phyloP scores from a whole-genome alignment of 2,329 filamentous ascomycete species.

The Claviceps paspali region DNA sequence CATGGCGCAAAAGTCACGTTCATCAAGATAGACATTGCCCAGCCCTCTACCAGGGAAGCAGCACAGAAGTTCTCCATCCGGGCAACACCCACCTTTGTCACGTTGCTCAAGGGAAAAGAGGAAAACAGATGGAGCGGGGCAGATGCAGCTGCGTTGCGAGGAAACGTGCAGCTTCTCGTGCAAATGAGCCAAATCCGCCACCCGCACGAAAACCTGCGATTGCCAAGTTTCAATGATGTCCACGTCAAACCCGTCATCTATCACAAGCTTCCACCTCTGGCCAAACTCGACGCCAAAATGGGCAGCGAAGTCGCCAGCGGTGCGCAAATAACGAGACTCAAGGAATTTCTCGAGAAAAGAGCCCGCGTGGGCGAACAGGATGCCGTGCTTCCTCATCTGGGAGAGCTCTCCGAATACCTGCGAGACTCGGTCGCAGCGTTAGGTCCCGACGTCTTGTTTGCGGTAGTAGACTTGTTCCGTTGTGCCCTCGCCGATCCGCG shows the following conservation, averaged over 20 bases:
- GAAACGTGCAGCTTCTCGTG: conserved; percentile 58
- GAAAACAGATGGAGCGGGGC: conserved; percentile 71
- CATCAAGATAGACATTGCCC: conserved; percentile 69
- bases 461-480: conserved; percentile 72
- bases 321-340: conserved; percentile 46
- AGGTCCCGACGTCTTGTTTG: conserved; percentile 54
- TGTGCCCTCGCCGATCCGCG: conserved; percentile 63
- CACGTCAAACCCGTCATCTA: conserved; percentile 56
- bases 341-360: conserved; percentile 54
- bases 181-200: conserved; percentile 58
- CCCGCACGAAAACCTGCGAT: conserved; percentile 53
- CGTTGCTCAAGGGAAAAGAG: conserved; percentile 61
- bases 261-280: conserved; percentile 63
- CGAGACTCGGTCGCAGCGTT: conserved; percentile 38
- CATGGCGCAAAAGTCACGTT: conserved; percentile 51
- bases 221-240: conserved; percentile 53
- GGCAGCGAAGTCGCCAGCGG: conserved; percentile 40
- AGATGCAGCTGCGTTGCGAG: conserved; percentile 49
- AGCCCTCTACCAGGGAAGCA: conserved; percentile 46
- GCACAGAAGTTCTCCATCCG: conserved; percentile 50
- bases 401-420: conserved; percentile 47
- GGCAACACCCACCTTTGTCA: conserved; percentile 79
- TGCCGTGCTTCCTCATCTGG: conserved; percentile 55
- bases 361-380: conserved; percentile 43
- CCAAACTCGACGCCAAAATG: conserved; percentile 70